Evolutionary conservation across 2,329 filamentous ascomycete species (phyloP), one percentile per base, ranked within the genome.

Genomic region (Xylariales sp.): DNA sequence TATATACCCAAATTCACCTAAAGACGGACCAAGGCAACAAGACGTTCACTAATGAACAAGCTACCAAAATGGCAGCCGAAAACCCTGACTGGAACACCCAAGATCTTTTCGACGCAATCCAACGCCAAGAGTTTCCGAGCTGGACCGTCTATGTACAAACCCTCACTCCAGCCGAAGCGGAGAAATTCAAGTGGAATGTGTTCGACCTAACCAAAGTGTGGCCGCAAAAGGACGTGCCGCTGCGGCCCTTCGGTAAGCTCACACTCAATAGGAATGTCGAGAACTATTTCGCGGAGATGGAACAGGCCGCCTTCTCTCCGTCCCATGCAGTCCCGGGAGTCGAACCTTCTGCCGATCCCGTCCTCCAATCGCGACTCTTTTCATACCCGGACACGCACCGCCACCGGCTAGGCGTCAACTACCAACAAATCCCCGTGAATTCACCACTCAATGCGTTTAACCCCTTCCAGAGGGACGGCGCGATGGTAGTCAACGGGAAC

Each of bases 141-240:
- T 89, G 86, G 85, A 86, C 82, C 28, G 82, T 83, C 69, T 85
- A 83, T 69, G 83, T 87, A 6, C 87, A 89, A 75, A 80, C 85
- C n/a, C 82, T 89, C 71, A 82, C 83, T 54, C 86, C 86, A 8
- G 81, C 86, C 59, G 81, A 89, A 64, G 85, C 86, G 4, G 83
- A 87, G 65, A 78, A 83, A 1, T 78, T 86, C n/a, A 82, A 83
- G 3, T 86, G 86, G 67, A 83, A 86, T 60, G 81, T 83, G 7
- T 85, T 87, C 67, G 84, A 87, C 69, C 79, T 86, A 4, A 86
- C 85, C 43, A 86, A 86, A 73, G 79, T 86, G 61, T 87, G 84
- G 84, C 83, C 83, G 1, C 77, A 81, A 43, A 77, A 77, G 30
- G 75, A 81, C 52, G 86, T 85, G 69, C 84, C 83, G 1, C 81